Evolutionary conservation across 352 stramenopile species (phyloP).

Genomic region (Phytophthora pinifolia): DNA sequence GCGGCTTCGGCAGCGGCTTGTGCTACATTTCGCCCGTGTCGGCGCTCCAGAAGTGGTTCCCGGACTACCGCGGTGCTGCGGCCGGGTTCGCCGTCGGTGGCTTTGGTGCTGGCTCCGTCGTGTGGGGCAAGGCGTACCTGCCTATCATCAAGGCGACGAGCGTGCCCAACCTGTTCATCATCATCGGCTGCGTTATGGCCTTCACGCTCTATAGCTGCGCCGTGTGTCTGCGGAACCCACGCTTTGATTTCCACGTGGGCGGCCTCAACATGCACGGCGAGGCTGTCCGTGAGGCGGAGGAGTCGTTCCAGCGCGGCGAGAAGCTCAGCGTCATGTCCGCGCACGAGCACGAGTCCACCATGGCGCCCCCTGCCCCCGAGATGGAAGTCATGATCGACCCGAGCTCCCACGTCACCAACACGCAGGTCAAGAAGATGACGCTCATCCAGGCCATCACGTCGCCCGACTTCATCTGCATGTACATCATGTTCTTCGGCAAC

Average conservation of each 20-base stretch:
- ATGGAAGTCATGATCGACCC: too few relatives aligned
- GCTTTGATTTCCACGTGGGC: constrained; percentile 41
- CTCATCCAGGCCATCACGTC: constrained; percentile 56
- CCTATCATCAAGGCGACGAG: constrained; percentile 43
- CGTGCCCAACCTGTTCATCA: constrained; percentile 46
- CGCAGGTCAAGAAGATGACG: constrained; percentile 48
- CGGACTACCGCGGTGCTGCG: constrained; percentile 66
- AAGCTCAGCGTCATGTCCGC: constrained; percentile 47
- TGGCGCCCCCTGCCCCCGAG: too few relatives aligned
- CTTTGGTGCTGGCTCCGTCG: constrained; percentile 59
- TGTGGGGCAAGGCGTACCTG: constrained; percentile 70
- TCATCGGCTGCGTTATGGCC: constrained; percentile 48
- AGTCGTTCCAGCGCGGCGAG: constrained; percentile 33
- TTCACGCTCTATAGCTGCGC: constrained; percentile 41
- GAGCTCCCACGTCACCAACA: constrained; percentile 17
- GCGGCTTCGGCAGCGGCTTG: constrained; percentile 62
- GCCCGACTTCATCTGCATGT: constrained; percentile 64
- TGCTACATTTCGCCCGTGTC: constrained; percentile 81
- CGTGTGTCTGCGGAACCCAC: constrained; percentile 49
- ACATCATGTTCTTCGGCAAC: constrained; percentile 72
- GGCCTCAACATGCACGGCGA: constrained; percentile 71
- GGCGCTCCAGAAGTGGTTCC: constrained; percentile 81
- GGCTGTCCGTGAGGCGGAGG: constrained; percentile 35
- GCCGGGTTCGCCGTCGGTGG: constrained; percentile 68
- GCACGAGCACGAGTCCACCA: constrained; percentile 49